Percentiles rank a stretch among this genome's conserved stretches.
phyloP scores from a whole-genome alignment of 106 monocot species.

The Gastrodia elata region DNA sequence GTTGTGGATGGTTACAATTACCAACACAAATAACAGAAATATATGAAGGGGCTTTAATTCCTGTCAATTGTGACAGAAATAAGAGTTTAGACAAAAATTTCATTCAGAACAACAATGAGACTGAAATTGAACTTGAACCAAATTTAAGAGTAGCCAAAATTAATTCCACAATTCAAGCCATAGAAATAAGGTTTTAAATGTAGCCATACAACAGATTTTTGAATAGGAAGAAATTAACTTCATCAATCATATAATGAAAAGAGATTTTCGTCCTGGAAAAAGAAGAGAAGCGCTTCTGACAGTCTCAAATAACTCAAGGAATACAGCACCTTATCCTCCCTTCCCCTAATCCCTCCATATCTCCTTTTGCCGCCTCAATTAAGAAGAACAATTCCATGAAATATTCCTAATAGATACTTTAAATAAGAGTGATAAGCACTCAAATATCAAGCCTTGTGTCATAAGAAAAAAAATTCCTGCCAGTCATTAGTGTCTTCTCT shows the following conservation, averaged over 20 bases:
- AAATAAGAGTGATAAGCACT: no score
- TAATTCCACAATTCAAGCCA: not conserved
- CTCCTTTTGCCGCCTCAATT: no score
- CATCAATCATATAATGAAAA: not conserved
- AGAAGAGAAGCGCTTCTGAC: not conserved
- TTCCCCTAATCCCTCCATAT: not conserved
- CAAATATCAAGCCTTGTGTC: no score
- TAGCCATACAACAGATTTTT: not conserved
- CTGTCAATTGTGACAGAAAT: not conserved
- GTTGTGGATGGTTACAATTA: not conserved
- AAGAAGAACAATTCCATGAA: no score
- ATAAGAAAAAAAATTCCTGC: no score
- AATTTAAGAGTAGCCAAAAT: not conserved
- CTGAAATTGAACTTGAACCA: not conserved
- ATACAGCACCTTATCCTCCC: no score
- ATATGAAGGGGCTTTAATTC: not conserved
- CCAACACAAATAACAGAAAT: not conserved
- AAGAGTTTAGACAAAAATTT: not conserved
- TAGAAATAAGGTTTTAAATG: not conserved
- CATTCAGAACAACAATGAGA: not conserved
- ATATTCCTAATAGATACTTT: no score
- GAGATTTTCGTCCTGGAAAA: not conserved
- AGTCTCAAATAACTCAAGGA: not conserved
- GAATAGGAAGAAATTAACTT: not conserved
- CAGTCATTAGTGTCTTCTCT: no score